Conservation (phyloP, 306 rosid species). For the Luffa acutangula region DNA sequence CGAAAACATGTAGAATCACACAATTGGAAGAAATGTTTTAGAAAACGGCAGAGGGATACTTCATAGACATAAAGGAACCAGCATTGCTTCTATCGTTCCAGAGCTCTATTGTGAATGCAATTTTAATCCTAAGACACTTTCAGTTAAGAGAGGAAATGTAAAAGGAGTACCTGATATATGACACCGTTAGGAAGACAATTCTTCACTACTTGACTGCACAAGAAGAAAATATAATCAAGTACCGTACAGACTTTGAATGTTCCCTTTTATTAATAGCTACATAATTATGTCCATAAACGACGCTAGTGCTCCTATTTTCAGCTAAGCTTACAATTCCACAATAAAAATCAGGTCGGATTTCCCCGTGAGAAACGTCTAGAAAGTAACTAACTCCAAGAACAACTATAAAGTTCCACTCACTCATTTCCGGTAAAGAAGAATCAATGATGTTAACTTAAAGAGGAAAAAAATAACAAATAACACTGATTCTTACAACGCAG, state of each 20-base stretch:
- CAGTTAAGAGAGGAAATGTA: neutral
- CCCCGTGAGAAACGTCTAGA: neutral
- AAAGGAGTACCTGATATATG: slow-evolving; percentile 58
- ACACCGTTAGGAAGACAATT: slow-evolving; percentile 59
- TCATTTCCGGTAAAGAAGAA: neutral
- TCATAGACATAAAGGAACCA: neutral
- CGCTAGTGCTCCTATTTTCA: neutral
- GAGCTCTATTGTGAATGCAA: neutral
- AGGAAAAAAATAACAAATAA: neutral
- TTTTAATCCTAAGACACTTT: neutral
- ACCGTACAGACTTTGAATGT: neutral
- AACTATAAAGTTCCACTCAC: neutral
- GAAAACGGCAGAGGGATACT: neutral
- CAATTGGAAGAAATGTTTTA: neutral
- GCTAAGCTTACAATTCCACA: neutral
- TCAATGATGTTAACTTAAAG: neutral
- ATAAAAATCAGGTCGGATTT: neutral
- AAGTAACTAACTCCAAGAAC: neutral
- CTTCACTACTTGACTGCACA: slow-evolving; percentile 68
- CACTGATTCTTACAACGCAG: slow-evolving; percentile 61
- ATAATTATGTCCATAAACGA: neutral
- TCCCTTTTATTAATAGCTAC: neutral
- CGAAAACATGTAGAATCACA: neutral
- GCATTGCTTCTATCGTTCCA: neutral
- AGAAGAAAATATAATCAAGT: slow-evolving; percentile 3